Conservation (phyloP, 2,329 filamentous ascomycete genomes). For the Trichoderma semiorbis region DNA sequence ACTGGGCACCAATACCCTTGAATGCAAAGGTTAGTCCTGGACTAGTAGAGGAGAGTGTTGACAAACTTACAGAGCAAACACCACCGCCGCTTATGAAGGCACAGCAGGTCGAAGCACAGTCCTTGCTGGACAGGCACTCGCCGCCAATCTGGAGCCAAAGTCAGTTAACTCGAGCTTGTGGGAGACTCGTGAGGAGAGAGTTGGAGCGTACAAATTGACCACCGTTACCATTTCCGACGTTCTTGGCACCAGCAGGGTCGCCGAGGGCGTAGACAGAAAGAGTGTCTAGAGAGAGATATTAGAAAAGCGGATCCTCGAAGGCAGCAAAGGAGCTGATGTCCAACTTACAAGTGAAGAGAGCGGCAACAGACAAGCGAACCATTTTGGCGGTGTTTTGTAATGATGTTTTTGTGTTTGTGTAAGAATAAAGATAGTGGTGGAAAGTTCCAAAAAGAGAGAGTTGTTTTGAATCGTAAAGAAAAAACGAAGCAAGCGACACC, state of each 20-base stretch:
- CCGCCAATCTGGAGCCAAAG: constrained; percentile 25
- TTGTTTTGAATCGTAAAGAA: constrained; percentile 6
- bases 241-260: constrained; percentile 27
- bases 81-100: constrained; percentile 27
- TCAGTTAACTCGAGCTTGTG: neutral
- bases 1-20: constrained; percentile 26
- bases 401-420: neutral
- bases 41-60: neutral
- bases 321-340: neutral
- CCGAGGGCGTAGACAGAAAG: constrained; percentile 22
- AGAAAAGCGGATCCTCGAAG: neutral
- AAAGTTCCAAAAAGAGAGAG: constrained; percentile 16
- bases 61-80: constrained; percentile 27
- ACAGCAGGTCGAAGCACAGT: constrained; percentile 30
- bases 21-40: neutral
- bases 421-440: neutral
- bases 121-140: constrained; percentile 27
- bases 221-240: constrained; percentile 27
- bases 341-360: constrained; percentile 28
- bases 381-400: constrained; percentile 22
- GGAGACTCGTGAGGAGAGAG: neutral
- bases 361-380: constrained; percentile 26
- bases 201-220: constrained; percentile 24
- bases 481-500: constrained; percentile 20
- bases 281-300: constrained; percentile 10